Base-by-base conservation (phyloP, 2,329 filamentous ascomycete genomes). In the Pseudogymnoascus sp. region DNA sequence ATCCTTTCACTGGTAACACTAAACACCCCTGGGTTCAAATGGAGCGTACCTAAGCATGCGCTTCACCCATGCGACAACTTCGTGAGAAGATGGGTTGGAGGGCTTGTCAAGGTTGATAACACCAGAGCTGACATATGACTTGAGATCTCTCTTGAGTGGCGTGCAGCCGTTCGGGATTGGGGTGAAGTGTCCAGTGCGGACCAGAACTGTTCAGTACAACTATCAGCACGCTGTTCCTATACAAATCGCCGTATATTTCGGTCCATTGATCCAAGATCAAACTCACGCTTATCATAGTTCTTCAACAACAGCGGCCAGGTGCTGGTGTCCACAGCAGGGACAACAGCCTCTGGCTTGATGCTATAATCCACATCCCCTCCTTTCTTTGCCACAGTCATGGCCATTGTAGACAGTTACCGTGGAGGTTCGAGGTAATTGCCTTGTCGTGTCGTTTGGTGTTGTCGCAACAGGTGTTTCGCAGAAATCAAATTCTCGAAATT, bases 61-160 rank as follows among this genome's bases (percentile, higher is more conserved):
- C 87, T 99, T 99, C 70, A 97, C 89, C 94, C 94, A 99, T 68
- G 94, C 93, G 73, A 99, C 94, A 68, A 99, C 94, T 82, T 99
- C 94, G 83, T 99, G 94, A 72, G 89, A 94, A 69, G 92, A 97
- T 61, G 93, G 93, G 81, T 99, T 99, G 60, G 92, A 95, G 63
- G 93, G 94, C 81, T 96, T 96, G 80, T 95, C 90, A 70, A 97
- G 87, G 80, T 99, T 99, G 79, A 99, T 97, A 64, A 99, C 93
- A 79, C 94, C 94, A 67, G 91, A 96, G 76, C 89, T 93, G 75
- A 99, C 87, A 80, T 97, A 99, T 67, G 89, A 92, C 82, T 97
- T 97, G 73, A 99, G 84, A 76, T 97, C 93, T 76, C 94, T 90
- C 78, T 91, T 92, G 74, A 95, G 80, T 62, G 94, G 94, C 66